These are phyloP conservation scores for Persicaria maculosa DNA, from an alignment of 148 eudicot species.

Conservation along the genomic window DNA sequence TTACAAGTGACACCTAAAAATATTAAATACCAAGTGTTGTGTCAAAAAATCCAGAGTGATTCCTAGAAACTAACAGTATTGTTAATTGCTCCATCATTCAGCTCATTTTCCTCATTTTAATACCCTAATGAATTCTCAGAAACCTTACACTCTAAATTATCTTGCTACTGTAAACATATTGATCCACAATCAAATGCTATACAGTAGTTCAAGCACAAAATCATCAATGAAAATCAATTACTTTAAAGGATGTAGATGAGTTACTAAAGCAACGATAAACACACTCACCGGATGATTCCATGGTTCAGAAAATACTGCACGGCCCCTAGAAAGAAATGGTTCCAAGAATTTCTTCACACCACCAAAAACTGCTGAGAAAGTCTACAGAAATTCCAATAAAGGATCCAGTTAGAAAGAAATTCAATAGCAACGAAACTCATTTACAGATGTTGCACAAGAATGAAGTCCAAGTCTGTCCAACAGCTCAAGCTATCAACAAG, in stretches of 20 bases:
- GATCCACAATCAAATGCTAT: neutral
- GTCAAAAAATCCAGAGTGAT: no score
- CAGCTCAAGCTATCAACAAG: no score
- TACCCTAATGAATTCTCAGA: neutral
- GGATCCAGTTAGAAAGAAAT: neutral
- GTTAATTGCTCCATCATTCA: no score
- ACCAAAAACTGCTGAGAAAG: neutral
- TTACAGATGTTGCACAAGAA: neutral
- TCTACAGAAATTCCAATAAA: neutral
- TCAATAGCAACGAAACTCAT: neutral
- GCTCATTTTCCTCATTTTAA: neutral
- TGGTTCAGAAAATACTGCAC: neutral
- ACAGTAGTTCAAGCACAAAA: neutral
- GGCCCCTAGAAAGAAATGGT: neutral
- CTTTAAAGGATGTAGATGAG: neutral
- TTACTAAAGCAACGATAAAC: neutral
- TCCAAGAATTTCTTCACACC: neutral
- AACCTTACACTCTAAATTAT: neutral
- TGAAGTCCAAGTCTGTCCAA: neutral
- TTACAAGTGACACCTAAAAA: no score
- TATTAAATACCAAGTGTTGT: no score
- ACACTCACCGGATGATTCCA: slow-evolving; percentile 7
- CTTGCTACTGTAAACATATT: neutral
- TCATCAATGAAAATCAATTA: neutral
- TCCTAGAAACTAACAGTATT: no score